Evolutionary conservation across 768 basidiomycete species (phyloP), one percentile per base, ranked within the genome.

Genomic region (Pisolithus sp.): DNA sequence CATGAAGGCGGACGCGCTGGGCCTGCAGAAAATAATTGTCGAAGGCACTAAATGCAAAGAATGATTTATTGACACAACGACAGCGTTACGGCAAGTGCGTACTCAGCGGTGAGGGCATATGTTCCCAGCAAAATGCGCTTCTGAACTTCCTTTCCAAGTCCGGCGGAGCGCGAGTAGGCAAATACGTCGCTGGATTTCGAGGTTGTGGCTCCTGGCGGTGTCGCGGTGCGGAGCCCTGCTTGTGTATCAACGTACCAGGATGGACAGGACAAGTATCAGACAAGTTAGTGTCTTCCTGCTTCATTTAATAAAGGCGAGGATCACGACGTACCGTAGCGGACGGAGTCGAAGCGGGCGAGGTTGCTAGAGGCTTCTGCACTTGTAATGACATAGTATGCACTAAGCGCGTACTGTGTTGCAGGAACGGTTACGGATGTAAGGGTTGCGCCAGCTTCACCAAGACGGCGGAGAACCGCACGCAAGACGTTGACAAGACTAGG

Each of bases 351-450:
- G 38, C 93, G 74, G 4, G 89, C 91, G 51, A 98, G 72, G 62
- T 94, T 96, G 52, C 91, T 93, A 54, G 89, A 87, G 0, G 94
- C 94, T 63, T 97, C 95, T 0, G 95, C 93, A 53, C 85, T 89
- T 1, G 95, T 89, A 15, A 98, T 77, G n/a, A 96, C 89, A 62
- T 97, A 98, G 72, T 98, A 98, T 12, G 93, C 88, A 50, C 92
- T 91, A 5, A 98, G 75, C 0, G 91, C 89, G 61, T 86, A 87
- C 2, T 64, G 67, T 0, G 81, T 81, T 2, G 73, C 68, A 0
- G 91, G 88, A 10, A 97, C 72, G 8, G 86, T 85, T 0, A 97
- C 82, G 45, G 91, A 78, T 1, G 81, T 67, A 28, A 96, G 59
- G 1, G 71, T 71, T 0, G 90, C 92, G 1, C 93, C 93, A 1